Conservation (phyloP, 2,329 filamentous ascomycete species). For the Alternaria sp. region DNA sequence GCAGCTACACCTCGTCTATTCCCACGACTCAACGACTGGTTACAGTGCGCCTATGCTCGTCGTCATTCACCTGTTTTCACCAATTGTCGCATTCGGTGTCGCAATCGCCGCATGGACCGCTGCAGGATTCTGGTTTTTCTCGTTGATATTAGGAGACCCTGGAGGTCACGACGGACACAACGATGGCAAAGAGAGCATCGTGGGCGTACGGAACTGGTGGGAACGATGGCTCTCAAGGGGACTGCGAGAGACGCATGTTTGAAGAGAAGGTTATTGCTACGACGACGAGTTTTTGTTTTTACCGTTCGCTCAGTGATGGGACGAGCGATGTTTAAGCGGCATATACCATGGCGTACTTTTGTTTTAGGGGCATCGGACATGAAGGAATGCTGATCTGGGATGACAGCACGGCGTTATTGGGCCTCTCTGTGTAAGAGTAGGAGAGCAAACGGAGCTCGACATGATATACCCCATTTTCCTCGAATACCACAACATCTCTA, state of each 20-base stretch:
- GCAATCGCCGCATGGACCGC: constrained; percentile 65
- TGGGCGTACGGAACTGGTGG: constrained; percentile 66
- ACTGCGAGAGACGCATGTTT: constrained; percentile 25
- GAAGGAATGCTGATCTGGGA: constrained; percentile 20
- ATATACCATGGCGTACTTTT: constrained; percentile 27
- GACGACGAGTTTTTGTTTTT: constrained; percentile 5
- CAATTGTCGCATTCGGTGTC: constrained; percentile 63
- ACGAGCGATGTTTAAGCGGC: constrained; percentile 27
- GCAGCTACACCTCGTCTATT: constrained; percentile 58
- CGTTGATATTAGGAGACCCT: constrained; percentile 67
- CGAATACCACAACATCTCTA: constrained; percentile 7
- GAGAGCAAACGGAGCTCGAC: constrained; percentile 9
- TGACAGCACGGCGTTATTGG: constrained; percentile 29
- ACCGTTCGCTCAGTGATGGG: constrained; percentile 8
- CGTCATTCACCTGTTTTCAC: constrained; percentile 61
- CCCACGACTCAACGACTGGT: constrained; percentile 46
- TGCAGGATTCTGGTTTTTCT: constrained; percentile 68
- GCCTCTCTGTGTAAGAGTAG: not conserved
- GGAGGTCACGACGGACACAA: constrained; percentile 65
- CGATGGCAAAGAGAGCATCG: constrained; percentile 65
- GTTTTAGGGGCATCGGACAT: constrained; percentile 9
- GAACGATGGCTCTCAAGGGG: constrained; percentile 61
- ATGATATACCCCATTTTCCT: constrained; percentile 30
- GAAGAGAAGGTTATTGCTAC: not conserved
- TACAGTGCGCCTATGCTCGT: constrained; percentile 55